Percentiles rank a stretch among this genome's conserved stretches.
Evolutionary conservation across 2,329 filamentous ascomycete species (phyloP).

Genomic region (Ophiostoma triangulosporum): DNA sequence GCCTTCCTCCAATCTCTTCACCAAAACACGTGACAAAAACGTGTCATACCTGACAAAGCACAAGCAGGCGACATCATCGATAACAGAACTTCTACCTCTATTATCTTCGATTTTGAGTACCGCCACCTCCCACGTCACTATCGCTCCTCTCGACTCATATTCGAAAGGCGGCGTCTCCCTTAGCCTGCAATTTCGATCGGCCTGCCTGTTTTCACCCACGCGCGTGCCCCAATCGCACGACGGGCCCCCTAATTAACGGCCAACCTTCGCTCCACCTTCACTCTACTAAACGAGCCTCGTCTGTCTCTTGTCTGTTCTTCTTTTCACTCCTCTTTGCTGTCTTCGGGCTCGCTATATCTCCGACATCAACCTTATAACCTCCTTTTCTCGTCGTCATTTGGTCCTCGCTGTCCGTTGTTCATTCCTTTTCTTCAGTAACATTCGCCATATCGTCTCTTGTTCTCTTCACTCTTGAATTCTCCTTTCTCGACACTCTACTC

Average conservation of each 20-base stretch:
- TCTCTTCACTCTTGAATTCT: background rate
- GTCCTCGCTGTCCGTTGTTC: background rate
- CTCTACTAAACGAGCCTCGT: constrained; percentile 10
- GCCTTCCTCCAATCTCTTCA: background rate
- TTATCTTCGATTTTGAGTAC: background rate
- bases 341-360: background rate
- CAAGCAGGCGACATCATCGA: background rate
- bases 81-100: background rate
- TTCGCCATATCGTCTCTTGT: too few relatives aligned
- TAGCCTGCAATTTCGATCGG: constrained; percentile 3
- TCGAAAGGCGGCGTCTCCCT: background rate
- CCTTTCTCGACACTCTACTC: background rate
- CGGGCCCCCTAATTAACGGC: constrained; percentile 9
- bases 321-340: background rate
- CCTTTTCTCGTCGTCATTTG: background rate
- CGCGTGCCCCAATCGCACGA: constrained; percentile 11
- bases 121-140: background rate
- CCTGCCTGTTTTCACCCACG: background rate
- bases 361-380: background rate
- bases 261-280: constrained; percentile 12
- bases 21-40: background rate
- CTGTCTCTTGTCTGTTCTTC: background rate
- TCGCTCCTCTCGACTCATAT: too few relatives aligned
- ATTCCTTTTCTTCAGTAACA: too few relatives aligned
- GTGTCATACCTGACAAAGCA: background rate